These are phyloP conservation scores for Fusarium nisikadoi DNA, from an alignment of 2,329 filamentous ascomycete genomes.

Conservation along the genomic window DNA sequence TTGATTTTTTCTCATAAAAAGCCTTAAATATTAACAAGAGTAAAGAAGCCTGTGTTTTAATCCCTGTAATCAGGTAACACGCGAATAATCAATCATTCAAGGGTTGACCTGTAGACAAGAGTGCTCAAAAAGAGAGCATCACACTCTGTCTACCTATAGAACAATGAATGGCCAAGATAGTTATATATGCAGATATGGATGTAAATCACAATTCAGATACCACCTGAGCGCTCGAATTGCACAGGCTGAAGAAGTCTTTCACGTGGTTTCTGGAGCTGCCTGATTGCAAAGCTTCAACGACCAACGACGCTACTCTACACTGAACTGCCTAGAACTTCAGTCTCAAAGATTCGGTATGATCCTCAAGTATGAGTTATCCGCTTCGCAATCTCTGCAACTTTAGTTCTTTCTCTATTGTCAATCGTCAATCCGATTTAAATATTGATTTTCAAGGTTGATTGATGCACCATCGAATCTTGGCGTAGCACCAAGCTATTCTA, in stretches of 20 bases:
- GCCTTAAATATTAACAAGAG: too few species aligned
- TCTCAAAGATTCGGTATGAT: not conserved
- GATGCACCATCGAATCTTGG: slow-evolving; percentile 1
- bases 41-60: too few species aligned
- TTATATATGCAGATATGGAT: too few species aligned
- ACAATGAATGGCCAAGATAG: not conserved
- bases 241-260: not conserved
- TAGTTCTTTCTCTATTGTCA: not conserved
- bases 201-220: not conserved
- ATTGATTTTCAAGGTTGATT: not conserved
- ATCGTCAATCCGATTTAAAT: not conserved
- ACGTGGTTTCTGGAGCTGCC: not conserved
- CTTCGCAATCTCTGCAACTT: not conserved
- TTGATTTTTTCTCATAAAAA: too few species aligned
- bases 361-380: too few species aligned
- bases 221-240: not conserved
- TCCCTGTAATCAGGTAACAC: too few species aligned
- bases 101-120: too few species aligned
- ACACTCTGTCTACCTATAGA: too few species aligned
- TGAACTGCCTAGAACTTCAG: not conserved
- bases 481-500: not conserved
- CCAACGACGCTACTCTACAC: not conserved
- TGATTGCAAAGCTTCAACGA: not conserved
- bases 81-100: too few species aligned
- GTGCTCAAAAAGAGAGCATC: too few species aligned